Base-by-base conservation (phyloP, 1,284 basidiomycete genomes). In the Earliella scabrosa region DNA sequence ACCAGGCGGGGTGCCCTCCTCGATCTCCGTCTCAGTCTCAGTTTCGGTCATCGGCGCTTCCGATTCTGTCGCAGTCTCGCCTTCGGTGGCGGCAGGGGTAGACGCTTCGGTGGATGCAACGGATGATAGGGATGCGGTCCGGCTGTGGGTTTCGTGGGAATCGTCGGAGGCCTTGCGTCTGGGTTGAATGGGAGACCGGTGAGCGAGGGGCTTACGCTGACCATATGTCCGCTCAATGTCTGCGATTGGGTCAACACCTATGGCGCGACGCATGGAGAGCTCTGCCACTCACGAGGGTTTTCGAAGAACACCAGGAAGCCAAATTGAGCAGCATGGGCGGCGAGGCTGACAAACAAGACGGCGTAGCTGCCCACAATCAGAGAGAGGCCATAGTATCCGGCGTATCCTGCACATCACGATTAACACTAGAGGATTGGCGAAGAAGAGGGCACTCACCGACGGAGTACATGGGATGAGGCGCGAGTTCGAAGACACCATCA, bases 221-320 rank as follows among this genome's bases (percentile, higher is more conserved):
- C 93, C 93, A 66, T 98, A 98, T 56, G 90, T 88, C 11, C 95
- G 83, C 68, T 97, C 93, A 59, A 98, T 98, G 70, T 98, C 93
- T 96, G 66, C 56, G 49, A 8, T 29, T 20, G 7, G 6, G 44
- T 51, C 11, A 43, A 36, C 21, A n/a, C n/a, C 5, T 0, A 4
- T 32, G 29, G 27, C 23, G 7, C 5, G 43, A 7, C 26, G 10
- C 61, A 18, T 18, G 31, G n/a, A n/a, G n/a, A n/a, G n/a, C n/a
- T n/a, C n/a, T n/a, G n/a, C n/a, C n/a, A n/a, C 92, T 74, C 70
- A 93, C 95, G 97, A 58, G 97, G 97, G 68, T 97, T 98, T 76
- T 98, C 97, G 66, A 99, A 99, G 73, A 89, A 90, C n/a, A 95
- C 82, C 52, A 99, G 80, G 82, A 99, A 99, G 4, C 90, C 92